These are phyloP conservation scores for Fusarium vanettenii DNA, from an alignment of 2,329 filamentous ascomycete genomes.

Conservation along the genomic window DNA sequence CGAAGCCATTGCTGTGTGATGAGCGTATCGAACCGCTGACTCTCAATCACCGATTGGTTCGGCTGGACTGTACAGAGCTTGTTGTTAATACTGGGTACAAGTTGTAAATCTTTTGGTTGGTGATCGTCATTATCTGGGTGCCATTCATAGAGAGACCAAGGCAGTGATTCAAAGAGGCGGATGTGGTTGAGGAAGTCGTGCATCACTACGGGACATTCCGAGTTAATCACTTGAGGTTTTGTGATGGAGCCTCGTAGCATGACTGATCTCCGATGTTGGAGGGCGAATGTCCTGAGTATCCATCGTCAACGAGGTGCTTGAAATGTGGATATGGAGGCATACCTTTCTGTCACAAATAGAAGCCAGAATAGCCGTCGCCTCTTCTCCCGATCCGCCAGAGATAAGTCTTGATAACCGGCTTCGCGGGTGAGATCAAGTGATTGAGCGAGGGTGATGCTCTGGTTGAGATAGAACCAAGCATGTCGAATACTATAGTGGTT, in stretches of 20 bases:
- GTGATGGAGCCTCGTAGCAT: slow-evolving; percentile 45
- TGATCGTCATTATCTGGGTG: slow-evolving; percentile 33
- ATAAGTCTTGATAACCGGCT: slow-evolving; percentile 37
- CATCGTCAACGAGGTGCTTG: neutral
- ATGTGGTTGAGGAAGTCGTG: slow-evolving; percentile 50
- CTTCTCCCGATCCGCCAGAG: slow-evolving; percentile 41
- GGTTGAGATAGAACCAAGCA: slow-evolving; percentile 49
- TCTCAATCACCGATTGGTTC: slow-evolving; percentile 45
- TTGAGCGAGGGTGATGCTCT: slow-evolving; percentile 46
- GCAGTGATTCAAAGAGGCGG: slow-evolving; percentile 45
- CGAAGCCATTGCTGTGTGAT: slow-evolving; percentile 50
- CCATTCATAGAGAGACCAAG: slow-evolving; percentile 48
- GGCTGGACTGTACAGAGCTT: slow-evolving; percentile 43
- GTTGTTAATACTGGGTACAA: slow-evolving; percentile 42
- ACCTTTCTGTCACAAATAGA: slow-evolving; percentile 49
- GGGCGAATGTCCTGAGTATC: slow-evolving; percentile 44
- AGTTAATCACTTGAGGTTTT: slow-evolving; percentile 47
- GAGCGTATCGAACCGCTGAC: slow-evolving; percentile 48
- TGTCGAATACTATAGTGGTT: slow-evolving; percentile 44
- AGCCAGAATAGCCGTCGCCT: slow-evolving; percentile 49
- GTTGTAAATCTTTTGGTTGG: slow-evolving; percentile 34
- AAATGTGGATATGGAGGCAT: neutral
- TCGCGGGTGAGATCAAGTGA: slow-evolving; percentile 44
- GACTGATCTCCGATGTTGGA: slow-evolving; percentile 46
- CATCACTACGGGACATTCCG: slow-evolving; percentile 48